Evolutionary conservation across 495 filamentous ascomycete genomes (phyloP).

Genomic region (Podospora conica): DNA sequence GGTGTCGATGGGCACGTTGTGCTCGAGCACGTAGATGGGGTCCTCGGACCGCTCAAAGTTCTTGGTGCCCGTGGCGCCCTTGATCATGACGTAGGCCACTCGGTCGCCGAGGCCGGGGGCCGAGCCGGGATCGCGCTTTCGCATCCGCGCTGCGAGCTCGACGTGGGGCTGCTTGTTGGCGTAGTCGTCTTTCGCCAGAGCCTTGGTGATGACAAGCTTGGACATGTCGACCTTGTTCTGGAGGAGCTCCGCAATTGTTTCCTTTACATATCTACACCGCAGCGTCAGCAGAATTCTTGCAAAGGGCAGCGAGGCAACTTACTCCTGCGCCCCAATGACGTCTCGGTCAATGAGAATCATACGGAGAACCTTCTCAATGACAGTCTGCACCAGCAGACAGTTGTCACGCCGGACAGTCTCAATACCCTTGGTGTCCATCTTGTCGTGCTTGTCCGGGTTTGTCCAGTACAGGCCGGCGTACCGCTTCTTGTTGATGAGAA

Average conservation of each 20-base stretch:
- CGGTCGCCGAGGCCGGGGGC: constrained; percentile 92
- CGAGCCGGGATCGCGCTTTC: constrained; percentile 89
- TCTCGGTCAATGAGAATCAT: constrained; percentile 95
- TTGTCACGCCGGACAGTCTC: constrained; percentile 97
- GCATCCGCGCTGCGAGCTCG: constrained; percentile 90
- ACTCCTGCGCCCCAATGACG: constrained; percentile 86
- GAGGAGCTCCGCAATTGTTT: constrained; percentile 88
- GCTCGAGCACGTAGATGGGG: constrained; percentile 91
- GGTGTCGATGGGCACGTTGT: constrained; percentile 97
- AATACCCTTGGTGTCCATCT: constrained; percentile 99
- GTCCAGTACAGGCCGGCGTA: constrained; percentile 98
- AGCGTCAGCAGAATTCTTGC: constrained; percentile 16
- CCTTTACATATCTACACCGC: constrained; percentile 76
- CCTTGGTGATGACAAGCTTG: constrained; percentile 98
- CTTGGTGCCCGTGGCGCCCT: constrained; percentile 77
- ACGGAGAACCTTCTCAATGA: constrained; percentile 92
- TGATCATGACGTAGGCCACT: constrained; percentile 97
- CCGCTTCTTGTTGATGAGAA: constrained; percentile 99
- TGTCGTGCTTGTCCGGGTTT: constrained; percentile 87
- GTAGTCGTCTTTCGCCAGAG: constrained; percentile 77
- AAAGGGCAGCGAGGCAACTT: constrained; percentile 33
- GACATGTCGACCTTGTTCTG: constrained; percentile 99
- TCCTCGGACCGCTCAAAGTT: constrained; percentile 97
- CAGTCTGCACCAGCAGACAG: constrained; percentile 88
- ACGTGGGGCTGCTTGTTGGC: constrained; percentile 89